Percentiles rank a stretch among this genome's conserved stretches.
These are phyloP conservation scores for Lophiotrema nucula DNA, from an alignment of 495 filamentous ascomycete genomes.

Conservation along the genomic window DNA sequence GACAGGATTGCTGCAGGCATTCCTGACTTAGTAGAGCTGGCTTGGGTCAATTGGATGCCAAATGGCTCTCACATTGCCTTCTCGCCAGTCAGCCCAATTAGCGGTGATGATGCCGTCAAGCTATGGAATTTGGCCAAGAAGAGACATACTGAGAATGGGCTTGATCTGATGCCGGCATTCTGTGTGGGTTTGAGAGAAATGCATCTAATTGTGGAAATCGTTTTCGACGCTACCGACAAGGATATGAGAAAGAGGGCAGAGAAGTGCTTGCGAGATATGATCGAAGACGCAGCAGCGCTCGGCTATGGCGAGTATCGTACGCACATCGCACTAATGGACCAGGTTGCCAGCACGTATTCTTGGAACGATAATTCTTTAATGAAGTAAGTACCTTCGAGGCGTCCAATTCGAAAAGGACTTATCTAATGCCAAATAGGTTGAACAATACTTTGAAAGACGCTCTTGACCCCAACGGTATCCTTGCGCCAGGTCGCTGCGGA, in stretches of 20 bases:
- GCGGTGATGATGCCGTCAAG: constrained; percentile 13
- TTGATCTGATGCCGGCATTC: constrained; percentile 33
- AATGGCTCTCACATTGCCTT: constrained; percentile 27
- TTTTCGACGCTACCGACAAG: constrained; percentile 20
- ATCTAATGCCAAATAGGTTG: background rate
- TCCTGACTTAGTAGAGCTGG: constrained; percentile 25
- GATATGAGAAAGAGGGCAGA: constrained; percentile 17
- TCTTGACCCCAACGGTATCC: constrained; percentile 22
- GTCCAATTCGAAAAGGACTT: background rate
- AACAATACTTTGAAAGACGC: constrained; percentile 22
- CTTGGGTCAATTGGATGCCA: constrained; percentile 30
- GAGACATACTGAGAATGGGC: constrained; percentile 18
- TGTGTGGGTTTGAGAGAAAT: constrained; percentile 31
- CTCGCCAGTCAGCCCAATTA: constrained; percentile 17
- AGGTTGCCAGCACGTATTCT: constrained; percentile 22
- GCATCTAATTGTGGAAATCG: constrained; percentile 31
- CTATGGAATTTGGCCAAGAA: constrained; percentile 23
- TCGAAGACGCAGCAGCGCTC: constrained; percentile 23
- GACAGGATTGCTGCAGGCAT: constrained; percentile 18
- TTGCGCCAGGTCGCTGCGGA: constrained; percentile 17
- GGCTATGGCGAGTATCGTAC: constrained; percentile 29
- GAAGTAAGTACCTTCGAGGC: constrained; percentile 5
- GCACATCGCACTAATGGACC: constrained; percentile 29
- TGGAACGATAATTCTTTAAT: constrained; percentile 20
- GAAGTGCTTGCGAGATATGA: constrained; percentile 31